Evolutionary conservation across 2,329 filamentous ascomycete genomes (phyloP).

Genomic region (Macrophomina phaseolina): DNA sequence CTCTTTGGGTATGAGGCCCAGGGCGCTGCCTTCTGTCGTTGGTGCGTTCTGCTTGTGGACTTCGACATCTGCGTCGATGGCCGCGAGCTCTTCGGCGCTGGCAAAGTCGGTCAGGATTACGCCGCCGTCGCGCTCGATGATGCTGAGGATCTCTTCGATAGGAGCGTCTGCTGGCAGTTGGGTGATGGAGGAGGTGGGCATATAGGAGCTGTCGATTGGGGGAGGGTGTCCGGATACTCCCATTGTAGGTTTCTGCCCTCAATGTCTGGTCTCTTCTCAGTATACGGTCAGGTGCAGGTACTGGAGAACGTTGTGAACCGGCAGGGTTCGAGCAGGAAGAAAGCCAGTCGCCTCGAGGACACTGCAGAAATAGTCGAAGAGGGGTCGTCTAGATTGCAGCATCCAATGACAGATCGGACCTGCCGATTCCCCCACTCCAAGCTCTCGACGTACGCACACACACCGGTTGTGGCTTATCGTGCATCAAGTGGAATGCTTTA

Average conservation of each 20-base stretch:
- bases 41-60: conserved; percentile 24
- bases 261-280: no score
- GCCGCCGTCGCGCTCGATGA: conserved; percentile 42
- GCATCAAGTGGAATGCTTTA: neutral
- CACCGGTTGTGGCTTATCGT: neutral
- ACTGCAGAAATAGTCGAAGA: no score
- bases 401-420: no score
- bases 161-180: conserved; percentile 35
- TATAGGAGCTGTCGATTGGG: conserved; percentile 17
- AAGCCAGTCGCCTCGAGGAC: no score
- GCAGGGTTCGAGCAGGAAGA: no score
- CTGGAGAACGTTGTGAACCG: no score
- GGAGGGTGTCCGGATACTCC: neutral
- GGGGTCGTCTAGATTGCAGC: no score
- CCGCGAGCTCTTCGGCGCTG: conserved; percentile 32
- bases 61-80: conserved; percentile 35
- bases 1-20: conserved; percentile 35
- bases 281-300: no score
- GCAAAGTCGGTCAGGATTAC: conserved; percentile 41
- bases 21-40: conserved; percentile 28
- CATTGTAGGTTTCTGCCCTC: no score
- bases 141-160: conserved; percentile 38
- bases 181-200: conserved; percentile 31
- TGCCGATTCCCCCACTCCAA: no score
- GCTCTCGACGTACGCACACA: no score